Base-by-base conservation (phyloP, 371 early-diverging fungal genomes). In the Blastocladiella emersonii region DNA sequence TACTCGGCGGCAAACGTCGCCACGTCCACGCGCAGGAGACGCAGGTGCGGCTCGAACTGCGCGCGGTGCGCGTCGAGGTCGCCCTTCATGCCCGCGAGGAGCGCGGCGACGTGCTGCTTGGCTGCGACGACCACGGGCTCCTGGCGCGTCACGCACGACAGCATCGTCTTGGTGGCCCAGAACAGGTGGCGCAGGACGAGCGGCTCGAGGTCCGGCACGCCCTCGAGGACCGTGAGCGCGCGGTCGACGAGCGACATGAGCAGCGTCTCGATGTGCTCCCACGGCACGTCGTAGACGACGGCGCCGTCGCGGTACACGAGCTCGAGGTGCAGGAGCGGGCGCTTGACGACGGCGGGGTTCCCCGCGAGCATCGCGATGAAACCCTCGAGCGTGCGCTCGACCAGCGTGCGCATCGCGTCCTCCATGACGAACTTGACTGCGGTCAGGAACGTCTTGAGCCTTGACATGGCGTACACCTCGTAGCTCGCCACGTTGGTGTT, bases 401-500 rank as follows among this genome's bases (percentile, higher is more conserved):
- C 68, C 23, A 80, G 67, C 30, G 65, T 74, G 10, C 79, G 66
- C 1, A 79, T 61, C 13, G 81, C 72, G 61, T 82, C 82, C 64
- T 82, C 76, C 81, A 82, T 80, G 44, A 75, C 67, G 55, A 80
- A 79, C 37, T 74, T 75, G 41, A 79, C 69, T 6, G 76, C 61
- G 0, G 74, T 75, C 81, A 82, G 76, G 59, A 82, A 77, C 64
- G 72, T 72, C 35, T 64, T 65, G 34, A 82, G 72, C 62, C 79
- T 78, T 25, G 76, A 73, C 53, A 78, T 76, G 49, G 71, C 67
- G 67, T 81, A 80, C 21, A 81, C 79, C 59, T 81, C 82, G 34
- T 74, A 63, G 35, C 75, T 79, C 62, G 74, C 71, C 61, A 80
- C 80, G 39, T 72, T 69, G 65, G 78, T 74, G 65, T 80, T 81